Conservation (phyloP, 371 early-diverging fungal genomes). For the Apophysomyces trapeziformis region DNA sequence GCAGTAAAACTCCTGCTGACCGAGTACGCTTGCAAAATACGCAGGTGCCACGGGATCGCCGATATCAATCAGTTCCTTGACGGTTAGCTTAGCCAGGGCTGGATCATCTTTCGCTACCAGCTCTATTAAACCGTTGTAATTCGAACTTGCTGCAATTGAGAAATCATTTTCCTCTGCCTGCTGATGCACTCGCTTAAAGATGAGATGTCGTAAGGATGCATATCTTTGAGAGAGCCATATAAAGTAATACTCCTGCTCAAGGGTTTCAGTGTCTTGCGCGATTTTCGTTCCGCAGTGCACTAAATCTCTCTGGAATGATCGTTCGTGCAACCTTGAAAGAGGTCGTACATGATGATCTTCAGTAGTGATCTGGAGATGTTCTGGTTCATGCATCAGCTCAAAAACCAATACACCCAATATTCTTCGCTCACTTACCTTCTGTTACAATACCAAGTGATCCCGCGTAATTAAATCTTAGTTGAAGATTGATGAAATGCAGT, state of each 20-base stretch:
- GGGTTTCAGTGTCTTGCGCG: conserved; percentile 25
- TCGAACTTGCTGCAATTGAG: conserved; percentile 39
- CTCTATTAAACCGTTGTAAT: conserved; percentile 50
- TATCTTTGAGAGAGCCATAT: conserved; percentile 44
- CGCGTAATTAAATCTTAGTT: conserved; percentile 45
- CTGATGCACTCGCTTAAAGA: conserved; percentile 45
- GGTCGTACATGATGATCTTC: conserved; percentile 22
- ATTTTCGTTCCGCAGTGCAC: conserved; percentile 37
- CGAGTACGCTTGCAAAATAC: conserved; percentile 39
- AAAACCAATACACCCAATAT: not conserved
- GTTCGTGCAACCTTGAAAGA: conserved; percentile 38
- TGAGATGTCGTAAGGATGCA: conserved; percentile 40
- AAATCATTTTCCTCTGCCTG: conserved; percentile 36
- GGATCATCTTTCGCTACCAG: conserved; percentile 30
- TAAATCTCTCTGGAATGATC: conserved; percentile 49
- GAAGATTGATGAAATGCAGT: conserved; percentile 37
- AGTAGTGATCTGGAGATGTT: conserved; percentile 13
- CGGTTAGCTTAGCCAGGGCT: conserved; percentile 37
- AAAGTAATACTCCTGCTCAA: conserved; percentile 33
- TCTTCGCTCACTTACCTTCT: conserved; percentile 10
- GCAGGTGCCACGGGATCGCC: conserved; percentile 41
- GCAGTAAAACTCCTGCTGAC: conserved; percentile 41
- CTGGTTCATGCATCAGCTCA: not conserved
- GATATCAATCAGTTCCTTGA: conserved; percentile 53
- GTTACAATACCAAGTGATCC: conserved; percentile 37